Evolutionary conservation across 768 basidiomycete species (phyloP), one percentile per base, ranked within the genome.

Genomic region (Phylloporus arenicola): DNA sequence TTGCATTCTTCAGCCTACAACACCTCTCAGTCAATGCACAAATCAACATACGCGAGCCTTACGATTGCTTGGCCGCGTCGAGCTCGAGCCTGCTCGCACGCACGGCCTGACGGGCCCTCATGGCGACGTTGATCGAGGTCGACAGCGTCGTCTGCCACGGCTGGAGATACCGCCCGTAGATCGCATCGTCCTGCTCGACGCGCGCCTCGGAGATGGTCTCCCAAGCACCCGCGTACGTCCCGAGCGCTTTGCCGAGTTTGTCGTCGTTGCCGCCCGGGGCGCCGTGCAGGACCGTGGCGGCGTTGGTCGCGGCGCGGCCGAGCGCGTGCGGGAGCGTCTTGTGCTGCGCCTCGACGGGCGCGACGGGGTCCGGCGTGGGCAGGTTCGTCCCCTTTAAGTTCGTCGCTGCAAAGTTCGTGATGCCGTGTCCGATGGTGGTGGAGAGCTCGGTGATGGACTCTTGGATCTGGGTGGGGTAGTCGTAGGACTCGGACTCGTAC

Each of bases 251-350:
- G 24, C 83, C 86, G 25, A 98, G 79, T 56, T 84, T 81, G 58
- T 89, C 84, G 1, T 81, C 77, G 1, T 74, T 70, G 22, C 72
- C 75, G 6, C 74, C 69, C 24, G 75, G 74, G 1, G 74, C 72
- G 3, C 57, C 54, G n/a, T 71, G 69, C 27, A 87, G 61, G 11
- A 72, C 68, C 6, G 65, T 65, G 3, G 82, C 77, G 0, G 83
- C 88, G 9, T 72, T 63, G 33, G 81, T 78, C 0, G 93, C 82
- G 0, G 94, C 86, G 45, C 96, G 86, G 17, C 84, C 78, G 46
- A 98, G 80, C 0, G 96, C 95, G 60, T 98, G 96, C 0, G 96
- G 91, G 46, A 98, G 86, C 1, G 96, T 98, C 82, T 98, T 98
- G 75, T 93, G 92, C 60, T 85, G 86, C 24, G 72, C 64, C 3